Percentiles rank a stretch among this genome's conserved stretches.
Evolutionary conservation across 1,139 yeast species (phyloP).

Genomic region (Magnusiomyces suaveolens): DNA sequence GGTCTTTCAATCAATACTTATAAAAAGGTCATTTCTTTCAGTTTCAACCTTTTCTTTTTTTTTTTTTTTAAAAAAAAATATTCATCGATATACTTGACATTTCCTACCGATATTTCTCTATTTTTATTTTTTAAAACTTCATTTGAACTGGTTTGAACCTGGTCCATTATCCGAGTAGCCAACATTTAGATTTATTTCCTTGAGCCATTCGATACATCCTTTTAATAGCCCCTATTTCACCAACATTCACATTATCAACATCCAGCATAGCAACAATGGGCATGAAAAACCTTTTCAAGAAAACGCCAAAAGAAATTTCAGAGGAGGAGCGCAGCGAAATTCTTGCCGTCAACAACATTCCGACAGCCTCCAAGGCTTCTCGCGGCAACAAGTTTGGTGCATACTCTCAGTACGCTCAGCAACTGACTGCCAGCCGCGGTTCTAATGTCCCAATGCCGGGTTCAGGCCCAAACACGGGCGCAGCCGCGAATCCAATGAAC

Average conservation of each 20-base stretch:
- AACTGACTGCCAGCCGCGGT: conserved; percentile 15
- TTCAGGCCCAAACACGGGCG: conserved; percentile 16
- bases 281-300: conserved; percentile 28
- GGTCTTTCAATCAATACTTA: no score
- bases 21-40: not conserved
- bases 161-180: no score
- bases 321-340: conserved; percentile 29
- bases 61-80: no score
- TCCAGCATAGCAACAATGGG: not conserved
- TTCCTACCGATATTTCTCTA: no score
- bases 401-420: conserved; percentile 29
- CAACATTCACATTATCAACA: not conserved
- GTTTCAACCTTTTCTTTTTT: not conserved
- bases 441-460: conserved; percentile 10
- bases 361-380: conserved; percentile 17
- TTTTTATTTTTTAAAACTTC: no score
- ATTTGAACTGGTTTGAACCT: no score
- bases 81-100: not conserved
- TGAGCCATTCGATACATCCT: no score
- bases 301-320: conserved; percentile 30
- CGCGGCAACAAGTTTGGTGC: conserved; percentile 31
- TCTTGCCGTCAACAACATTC: conserved; percentile 26
- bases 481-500: not conserved
- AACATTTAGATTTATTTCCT: no score
- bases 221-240: not conserved